Base-by-base conservation (phyloP, 768 basidiomycete genomes). In the Lepiota brunneoincarnata region DNA sequence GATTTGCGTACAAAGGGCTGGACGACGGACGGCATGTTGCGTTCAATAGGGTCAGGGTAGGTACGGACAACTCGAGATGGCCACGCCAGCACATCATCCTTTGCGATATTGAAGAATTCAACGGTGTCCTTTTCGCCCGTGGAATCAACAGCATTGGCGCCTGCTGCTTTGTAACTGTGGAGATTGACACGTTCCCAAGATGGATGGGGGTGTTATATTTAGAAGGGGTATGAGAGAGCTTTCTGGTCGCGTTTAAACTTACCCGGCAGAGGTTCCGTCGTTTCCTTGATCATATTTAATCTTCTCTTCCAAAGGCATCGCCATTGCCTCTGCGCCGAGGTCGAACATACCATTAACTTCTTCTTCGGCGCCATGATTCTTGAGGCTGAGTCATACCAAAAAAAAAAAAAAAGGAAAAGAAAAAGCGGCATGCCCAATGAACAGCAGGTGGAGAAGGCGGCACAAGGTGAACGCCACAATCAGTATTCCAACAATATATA, bases 81-180 rank as follows among this genome's bases (percentile, higher is more conserved):
- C 70, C 77, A 87, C 0, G 82, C 76, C 0, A 89, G 63, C 0
- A 75, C 83, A 58, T 90, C 87, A 61, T 90, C 86, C 62, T 86
- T 86, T 0, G 86, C 72, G 28, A 88, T 66, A 60, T 87, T 87
- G 54, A 88, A 71, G 64, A 86, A 87, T 61, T 88, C 84, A 2
- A 76, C 73, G 0, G 74, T 75, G 61, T 88, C 86, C 15, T 65
- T 59, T 43, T 75, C 74, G 37, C 86, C 87, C 10, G 71, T 72
- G 18, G 81, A 78, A 60, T 89, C 84, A 3, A 82, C 79, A 1
- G 82, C 83, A 55, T 80, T 84, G 0, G 79, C 80, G 1, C 86
- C 87, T 0, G 74, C 71, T 10, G 80, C 81, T 69, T 89, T 86
- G 64, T 87, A 87, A 18, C 78, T 78, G 14, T 17, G 12, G 35